A percentile compares a stretch with the other conserved stretches of the same genome.
These are phyloP conservation scores for Candida vaughaniae DNA, from an alignment of 805 yeast genomes.

Conservation along the genomic window DNA sequence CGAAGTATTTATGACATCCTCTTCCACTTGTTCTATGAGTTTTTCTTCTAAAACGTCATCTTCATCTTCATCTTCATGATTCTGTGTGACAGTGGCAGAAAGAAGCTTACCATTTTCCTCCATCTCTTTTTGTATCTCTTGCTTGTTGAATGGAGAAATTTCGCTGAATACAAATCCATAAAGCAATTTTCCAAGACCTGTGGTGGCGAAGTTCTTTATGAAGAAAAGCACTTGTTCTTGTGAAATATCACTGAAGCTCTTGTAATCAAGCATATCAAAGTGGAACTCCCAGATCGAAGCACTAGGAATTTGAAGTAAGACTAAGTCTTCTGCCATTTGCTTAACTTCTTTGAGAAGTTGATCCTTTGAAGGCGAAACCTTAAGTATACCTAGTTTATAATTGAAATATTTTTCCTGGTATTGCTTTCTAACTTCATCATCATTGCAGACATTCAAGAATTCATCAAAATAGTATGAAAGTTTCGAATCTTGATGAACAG, in stretches of 20 bases:
- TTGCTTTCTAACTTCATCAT: conserved; percentile 57
- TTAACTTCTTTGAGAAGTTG: conserved; percentile 38
- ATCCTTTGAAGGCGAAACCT: conserved; percentile 47
- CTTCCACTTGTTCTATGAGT: neutral
- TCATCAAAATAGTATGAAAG: conserved; percentile 54
- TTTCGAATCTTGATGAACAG: conserved; percentile 48
- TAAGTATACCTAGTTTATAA: conserved; percentile 54
- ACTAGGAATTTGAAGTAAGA: conserved; percentile 60
- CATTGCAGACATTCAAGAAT: conserved; percentile 55
- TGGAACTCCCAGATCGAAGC: conserved; percentile 69
- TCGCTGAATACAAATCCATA: conserved; percentile 67
- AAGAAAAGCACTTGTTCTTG: conserved; percentile 45
- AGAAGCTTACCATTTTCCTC: conserved; percentile 4
- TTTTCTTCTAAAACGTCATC: conserved; percentile 12
- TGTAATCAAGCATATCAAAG: conserved; percentile 71
- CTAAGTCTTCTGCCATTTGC: conserved; percentile 68
- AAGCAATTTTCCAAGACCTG: conserved; percentile 61
- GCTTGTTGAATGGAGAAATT: conserved; percentile 56
- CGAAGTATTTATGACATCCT: neutral
- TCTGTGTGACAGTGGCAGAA: neutral
- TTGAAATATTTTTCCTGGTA: conserved; percentile 61
- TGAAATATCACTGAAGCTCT: conserved; percentile 49
- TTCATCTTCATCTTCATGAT: conserved; percentile 10
- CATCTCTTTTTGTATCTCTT: conserved; percentile 11
- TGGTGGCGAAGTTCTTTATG: conserved; percentile 53